A percentile compares a stretch with the other conserved stretches of the same genome.
phyloP scores from a whole-genome alignment of 225 moss, liverwort and hornwort species.

The Polytrichum commune region DNA sequence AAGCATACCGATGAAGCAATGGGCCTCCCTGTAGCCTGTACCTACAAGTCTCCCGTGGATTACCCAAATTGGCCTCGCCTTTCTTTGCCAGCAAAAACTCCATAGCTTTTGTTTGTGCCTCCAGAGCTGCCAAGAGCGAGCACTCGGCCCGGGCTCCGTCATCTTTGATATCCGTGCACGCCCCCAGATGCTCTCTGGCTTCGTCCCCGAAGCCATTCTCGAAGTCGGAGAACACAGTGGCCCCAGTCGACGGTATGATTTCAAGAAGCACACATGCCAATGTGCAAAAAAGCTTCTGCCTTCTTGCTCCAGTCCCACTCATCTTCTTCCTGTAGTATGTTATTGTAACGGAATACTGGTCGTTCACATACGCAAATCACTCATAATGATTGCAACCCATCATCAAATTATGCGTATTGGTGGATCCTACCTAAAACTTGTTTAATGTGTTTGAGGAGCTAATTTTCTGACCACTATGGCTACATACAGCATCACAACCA shows the following conservation, averaged over 20 bases:
- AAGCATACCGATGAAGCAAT: constrained; percentile 44
- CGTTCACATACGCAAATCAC: too few relatives aligned
- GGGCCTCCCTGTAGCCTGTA: constrained; percentile 47
- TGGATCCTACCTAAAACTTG: too few relatives aligned
- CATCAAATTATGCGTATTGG: too few relatives aligned
- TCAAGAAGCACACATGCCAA: too few relatives aligned
- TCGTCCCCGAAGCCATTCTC: constrained; percentile 29
- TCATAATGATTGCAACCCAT: too few relatives aligned
- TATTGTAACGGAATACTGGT: too few relatives aligned
- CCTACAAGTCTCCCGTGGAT: constrained; percentile 14
- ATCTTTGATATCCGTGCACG: constrained; percentile 34
- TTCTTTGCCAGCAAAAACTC: not conserved
- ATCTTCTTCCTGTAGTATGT: too few relatives aligned
- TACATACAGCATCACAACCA: too few relatives aligned
- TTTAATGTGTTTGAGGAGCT: too few relatives aligned
- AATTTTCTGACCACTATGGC: too few relatives aligned
- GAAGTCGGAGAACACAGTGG: constrained; percentile 20
- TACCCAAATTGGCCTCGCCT: not conserved
- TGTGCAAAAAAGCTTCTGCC: too few relatives aligned
- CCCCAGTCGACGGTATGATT: not conserved
- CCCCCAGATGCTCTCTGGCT: constrained; percentile 13
- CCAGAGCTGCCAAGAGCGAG: constrained; percentile 34
- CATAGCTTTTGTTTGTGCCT: constrained; percentile 17
- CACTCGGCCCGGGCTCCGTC: constrained; percentile 30
- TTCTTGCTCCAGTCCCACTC: too few relatives aligned